Evolutionary conservation across 2,329 filamentous ascomycete species (phyloP).

Genomic region (Parastagonospora avenae): DNA sequence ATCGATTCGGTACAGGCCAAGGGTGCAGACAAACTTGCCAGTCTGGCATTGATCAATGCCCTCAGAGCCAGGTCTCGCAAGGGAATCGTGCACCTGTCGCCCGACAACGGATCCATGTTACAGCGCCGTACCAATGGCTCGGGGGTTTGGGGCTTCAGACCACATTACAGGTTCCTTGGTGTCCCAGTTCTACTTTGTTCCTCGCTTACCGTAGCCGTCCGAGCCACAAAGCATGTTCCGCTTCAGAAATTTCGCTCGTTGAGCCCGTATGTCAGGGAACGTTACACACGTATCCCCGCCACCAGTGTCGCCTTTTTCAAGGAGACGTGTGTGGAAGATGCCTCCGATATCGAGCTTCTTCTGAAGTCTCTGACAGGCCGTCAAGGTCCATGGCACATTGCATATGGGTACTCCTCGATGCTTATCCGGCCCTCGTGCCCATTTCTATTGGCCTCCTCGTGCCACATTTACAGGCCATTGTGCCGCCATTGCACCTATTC

Average conservation of each 20-base stretch:
- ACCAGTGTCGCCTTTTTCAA: constrained; percentile 29
- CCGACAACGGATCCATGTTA: not conserved
- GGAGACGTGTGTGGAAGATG: constrained; percentile 30
- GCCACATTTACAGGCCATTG: constrained; percentile 4
- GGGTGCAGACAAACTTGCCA: not conserved
- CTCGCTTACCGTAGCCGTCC: not conserved
- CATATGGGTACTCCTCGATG: constrained; percentile 25
- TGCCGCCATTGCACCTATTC: constrained; percentile 9
- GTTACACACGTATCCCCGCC: constrained; percentile 17
- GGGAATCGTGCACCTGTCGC: too few species aligned
- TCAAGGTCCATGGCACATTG: constrained; percentile 28
- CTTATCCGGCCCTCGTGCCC: constrained; percentile 18
- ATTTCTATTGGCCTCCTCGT: constrained; percentile 5
- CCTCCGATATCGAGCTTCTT: constrained; percentile 27
- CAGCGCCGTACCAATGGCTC: not conserved
- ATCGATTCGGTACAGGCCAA: constrained; percentile 5
- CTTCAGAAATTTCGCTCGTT: constrained; percentile 20
- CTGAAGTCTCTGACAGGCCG: constrained; percentile 22
- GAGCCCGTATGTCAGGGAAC: constrained; percentile 28
- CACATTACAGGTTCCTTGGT: not conserved
- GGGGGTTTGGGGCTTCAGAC: too few species aligned
- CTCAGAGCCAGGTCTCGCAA: too few species aligned
- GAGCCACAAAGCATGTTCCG: constrained; percentile 4
- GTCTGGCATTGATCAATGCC: too few species aligned
- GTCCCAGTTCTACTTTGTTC: too few species aligned